These are phyloP conservation scores for Ascochyta pisi DNA, from an alignment of 2,329 filamentous ascomycete species.

Conservation along the genomic window DNA sequence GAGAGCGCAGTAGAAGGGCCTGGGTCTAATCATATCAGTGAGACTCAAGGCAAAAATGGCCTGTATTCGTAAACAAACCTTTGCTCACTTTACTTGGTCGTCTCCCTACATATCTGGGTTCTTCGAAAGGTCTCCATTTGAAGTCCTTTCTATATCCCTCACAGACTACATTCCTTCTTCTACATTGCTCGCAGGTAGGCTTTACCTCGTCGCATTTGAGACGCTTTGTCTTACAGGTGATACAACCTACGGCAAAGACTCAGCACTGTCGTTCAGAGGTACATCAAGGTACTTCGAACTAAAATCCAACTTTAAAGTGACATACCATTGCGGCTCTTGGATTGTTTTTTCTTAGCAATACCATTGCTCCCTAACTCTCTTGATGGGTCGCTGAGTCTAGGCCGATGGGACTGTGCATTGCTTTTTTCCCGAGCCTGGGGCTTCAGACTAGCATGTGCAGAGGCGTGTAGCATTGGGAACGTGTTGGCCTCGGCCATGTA, in stretches of 20 bases:
- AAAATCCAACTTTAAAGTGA: slow-evolving; percentile 10
- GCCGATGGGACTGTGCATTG: slow-evolving; percentile 19
- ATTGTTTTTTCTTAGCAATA: slow-evolving; percentile 70
- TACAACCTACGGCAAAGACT: slow-evolving; percentile 62
- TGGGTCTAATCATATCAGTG: slow-evolving; percentile 24
- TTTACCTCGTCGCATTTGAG: slow-evolving; percentile 78
- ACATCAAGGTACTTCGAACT: background rate
- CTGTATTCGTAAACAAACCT: slow-evolving; percentile 40
- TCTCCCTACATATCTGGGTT: slow-evolving; percentile 62
- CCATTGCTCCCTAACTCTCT: slow-evolving; percentile 44
- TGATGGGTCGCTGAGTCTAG: slow-evolving; percentile 30
- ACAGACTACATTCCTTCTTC: slow-evolving; percentile 68
- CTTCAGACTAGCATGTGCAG: slow-evolving; percentile 7
- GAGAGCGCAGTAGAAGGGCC: slow-evolving; percentile 10
- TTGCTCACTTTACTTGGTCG: slow-evolving; percentile 54
- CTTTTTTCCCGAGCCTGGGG: background rate
- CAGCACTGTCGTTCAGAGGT: slow-evolving; percentile 5
- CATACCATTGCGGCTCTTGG: slow-evolving; percentile 78
- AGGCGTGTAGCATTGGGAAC: slow-evolving; percentile 13
- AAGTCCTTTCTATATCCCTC: slow-evolving; percentile 78
- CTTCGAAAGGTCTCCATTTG: slow-evolving; percentile 76
- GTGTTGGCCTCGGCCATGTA: slow-evolving; percentile 8
- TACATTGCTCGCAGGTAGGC: slow-evolving; percentile 71
- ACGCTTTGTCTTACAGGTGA: slow-evolving; percentile 75
- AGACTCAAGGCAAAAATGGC: background rate